These are phyloP conservation scores for Neopestalotiopsis sp. DNA, from an alignment of 2,329 filamentous ascomycete species.

Conservation along the genomic window DNA sequence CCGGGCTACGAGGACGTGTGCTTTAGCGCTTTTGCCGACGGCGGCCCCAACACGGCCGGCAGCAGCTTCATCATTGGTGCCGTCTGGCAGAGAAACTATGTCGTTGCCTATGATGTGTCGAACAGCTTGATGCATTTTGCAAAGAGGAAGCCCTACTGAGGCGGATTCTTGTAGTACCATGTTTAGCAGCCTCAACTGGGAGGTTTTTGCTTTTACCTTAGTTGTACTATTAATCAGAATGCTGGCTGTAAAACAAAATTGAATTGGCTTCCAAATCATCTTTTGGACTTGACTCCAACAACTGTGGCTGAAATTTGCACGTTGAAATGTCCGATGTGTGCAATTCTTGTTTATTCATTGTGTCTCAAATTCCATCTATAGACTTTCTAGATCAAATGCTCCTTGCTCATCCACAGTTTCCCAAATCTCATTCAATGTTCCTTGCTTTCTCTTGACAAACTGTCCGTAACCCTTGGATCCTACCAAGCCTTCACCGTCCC, in stretches of 20 bases:
- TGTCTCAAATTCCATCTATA: not conserved
- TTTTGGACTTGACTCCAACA: too few species aligned
- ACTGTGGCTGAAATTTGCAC: too few species aligned
- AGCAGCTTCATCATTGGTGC: conserved; percentile 21
- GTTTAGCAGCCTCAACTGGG: not conserved
- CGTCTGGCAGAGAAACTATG: conserved; percentile 26
- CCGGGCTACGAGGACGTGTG: conserved; percentile 26
- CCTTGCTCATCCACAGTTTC: conserved; percentile 35
- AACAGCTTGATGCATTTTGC: conserved; percentile 25
- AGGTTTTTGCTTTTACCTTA: too few species aligned
- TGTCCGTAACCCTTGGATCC: conserved; percentile 35
- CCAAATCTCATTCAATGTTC: conserved; percentile 25
- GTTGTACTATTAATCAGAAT: too few species aligned
- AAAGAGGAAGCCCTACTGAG: conserved; percentile 21
- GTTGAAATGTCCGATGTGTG: too few species aligned
- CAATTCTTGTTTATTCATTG: not conserved
- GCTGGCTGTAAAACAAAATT: too few species aligned
- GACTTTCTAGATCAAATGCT: conserved; percentile 37
- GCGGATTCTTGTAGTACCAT: not conserved
- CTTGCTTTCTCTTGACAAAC: conserved; percentile 25
- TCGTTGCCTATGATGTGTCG: conserved; percentile 25
- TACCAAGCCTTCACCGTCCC: conserved; percentile 54
- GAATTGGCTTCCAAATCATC: too few species aligned
- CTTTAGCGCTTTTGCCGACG: conserved; percentile 23
- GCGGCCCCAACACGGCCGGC: conserved; percentile 17